Conservation (phyloP, 106 monocot species). For the Dioscorea dumetorum region DNA sequence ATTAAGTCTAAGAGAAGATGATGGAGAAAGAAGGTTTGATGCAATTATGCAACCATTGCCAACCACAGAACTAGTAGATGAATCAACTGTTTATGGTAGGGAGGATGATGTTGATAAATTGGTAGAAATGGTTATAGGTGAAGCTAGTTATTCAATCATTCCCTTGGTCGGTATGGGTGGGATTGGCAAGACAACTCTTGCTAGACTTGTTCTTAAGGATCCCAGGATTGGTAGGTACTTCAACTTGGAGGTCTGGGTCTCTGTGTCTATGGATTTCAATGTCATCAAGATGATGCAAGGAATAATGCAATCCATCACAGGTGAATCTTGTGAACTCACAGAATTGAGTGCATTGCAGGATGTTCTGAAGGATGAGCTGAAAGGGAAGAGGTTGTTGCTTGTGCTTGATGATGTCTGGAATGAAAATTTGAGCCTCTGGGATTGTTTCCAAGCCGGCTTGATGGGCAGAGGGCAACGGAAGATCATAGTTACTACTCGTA, state of each 20-base stretch:
- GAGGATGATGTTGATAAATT: constrained; percentile 8
- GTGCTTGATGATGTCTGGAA: constrained; percentile 7
- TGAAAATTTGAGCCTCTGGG: neutral
- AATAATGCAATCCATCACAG: neutral
- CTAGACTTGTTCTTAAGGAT: constrained; percentile 15
- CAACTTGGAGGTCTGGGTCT: neutral
- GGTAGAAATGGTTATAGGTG: neutral
- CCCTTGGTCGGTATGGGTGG: constrained; percentile 28
- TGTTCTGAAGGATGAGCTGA: neutral
- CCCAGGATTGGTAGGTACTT: neutral
- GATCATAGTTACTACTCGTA: constrained; percentile 1
- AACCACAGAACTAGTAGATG: neutral
- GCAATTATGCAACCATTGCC: neutral
- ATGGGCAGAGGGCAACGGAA: neutral
- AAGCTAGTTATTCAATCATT: neutral
- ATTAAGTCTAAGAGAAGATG: neutral
- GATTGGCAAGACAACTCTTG: constrained; percentile 26
- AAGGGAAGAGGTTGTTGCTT: constrained; percentile 5
- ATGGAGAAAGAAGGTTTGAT: neutral
- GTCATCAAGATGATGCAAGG: neutral
- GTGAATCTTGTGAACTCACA: neutral
- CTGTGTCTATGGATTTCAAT: constrained; percentile 2
- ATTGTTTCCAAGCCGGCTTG: too few relatives aligned
- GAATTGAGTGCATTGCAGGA: neutral
- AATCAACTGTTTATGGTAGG: constrained; percentile 7